Conservation (phyloP, 2,329 filamentous ascomycete species). For the Calonectria crousiana region DNA sequence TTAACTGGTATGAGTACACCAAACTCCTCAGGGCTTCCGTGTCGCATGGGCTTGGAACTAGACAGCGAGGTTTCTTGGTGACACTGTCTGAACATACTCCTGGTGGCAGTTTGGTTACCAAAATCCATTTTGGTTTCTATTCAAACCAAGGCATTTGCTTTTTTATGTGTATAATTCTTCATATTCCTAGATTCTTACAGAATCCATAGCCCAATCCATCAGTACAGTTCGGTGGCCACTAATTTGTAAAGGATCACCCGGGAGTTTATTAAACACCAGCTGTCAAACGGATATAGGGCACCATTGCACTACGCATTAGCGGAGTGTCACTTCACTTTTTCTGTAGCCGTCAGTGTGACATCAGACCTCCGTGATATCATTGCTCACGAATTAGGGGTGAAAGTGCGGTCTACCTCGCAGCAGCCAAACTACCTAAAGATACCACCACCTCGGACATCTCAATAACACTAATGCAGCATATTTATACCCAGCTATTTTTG, state of each 20-base stretch:
- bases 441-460: background rate
- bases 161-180: background rate
- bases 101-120: too few species aligned
- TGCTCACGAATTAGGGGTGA: background rate
- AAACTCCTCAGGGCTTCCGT: background rate
- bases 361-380: too few species aligned
- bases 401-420: background rate
- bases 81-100: background rate
- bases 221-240: background rate
- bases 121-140: background rate
- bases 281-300: too few species aligned
- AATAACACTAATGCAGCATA: background rate
- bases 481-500: background rate
- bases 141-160: background rate
- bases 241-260: background rate
- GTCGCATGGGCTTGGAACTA: background rate
- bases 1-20: background rate
- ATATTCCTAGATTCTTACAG: background rate
- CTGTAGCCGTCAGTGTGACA: too few species aligned
- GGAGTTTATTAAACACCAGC: background rate
- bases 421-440: background rate
- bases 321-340: too few species aligned
- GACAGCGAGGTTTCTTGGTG: background rate
- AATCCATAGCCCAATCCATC: background rate
- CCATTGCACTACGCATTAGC: too few species aligned